These are phyloP conservation scores for Phialophora verrucosa DNA, from an alignment of 2,329 filamentous ascomycete species.

Conservation along the genomic window DNA sequence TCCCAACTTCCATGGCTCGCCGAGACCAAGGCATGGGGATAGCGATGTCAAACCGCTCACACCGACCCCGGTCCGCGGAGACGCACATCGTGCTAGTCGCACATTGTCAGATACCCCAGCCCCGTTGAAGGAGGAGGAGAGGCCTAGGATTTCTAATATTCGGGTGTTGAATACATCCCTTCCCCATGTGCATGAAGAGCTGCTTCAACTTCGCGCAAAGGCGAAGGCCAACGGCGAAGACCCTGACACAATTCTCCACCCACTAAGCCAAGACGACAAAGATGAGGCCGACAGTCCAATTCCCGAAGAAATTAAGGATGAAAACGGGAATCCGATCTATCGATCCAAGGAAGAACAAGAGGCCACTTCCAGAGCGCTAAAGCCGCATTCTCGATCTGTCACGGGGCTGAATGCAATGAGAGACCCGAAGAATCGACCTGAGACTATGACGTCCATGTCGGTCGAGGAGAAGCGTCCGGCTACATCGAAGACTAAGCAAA, in stretches of 20 bases:
- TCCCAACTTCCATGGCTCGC: slow-evolving; percentile 38
- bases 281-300: slow-evolving; percentile 36
- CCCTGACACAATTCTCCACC: slow-evolving; percentile 39
- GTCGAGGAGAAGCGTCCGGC: slow-evolving; percentile 53
- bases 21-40: slow-evolving; percentile 19
- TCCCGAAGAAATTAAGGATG: slow-evolving; percentile 40
- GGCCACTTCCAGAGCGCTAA: slow-evolving; percentile 78
- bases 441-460: slow-evolving; percentile 58
- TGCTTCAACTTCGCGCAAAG: slow-evolving; percentile 69
- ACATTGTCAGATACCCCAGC: slow-evolving; percentile 38
- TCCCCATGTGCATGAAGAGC: slow-evolving; percentile 87
- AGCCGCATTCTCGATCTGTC: slow-evolving; percentile 79
- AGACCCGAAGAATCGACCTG: slow-evolving; percentile 59
- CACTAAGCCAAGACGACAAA: slow-evolving; percentile 30
- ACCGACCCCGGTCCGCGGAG: slow-evolving; percentile 29
- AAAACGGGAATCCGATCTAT: slow-evolving; percentile 37
- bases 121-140: slow-evolving; percentile 45
- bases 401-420: slow-evolving; percentile 68
- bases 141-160: slow-evolving; percentile 77
- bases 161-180: slow-evolving; percentile 90
- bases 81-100: slow-evolving; percentile 34
- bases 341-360: slow-evolving; percentile 72
- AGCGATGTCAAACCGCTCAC: slow-evolving; percentile 38
- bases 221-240: slow-evolving; percentile 54
- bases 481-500: slow-evolving; percentile 65